Percentiles rank a stretch among this genome's conserved stretches.
phyloP scores from a whole-genome alignment of 345 rosid genomes.

The Lepidium aucheri region DNA sequence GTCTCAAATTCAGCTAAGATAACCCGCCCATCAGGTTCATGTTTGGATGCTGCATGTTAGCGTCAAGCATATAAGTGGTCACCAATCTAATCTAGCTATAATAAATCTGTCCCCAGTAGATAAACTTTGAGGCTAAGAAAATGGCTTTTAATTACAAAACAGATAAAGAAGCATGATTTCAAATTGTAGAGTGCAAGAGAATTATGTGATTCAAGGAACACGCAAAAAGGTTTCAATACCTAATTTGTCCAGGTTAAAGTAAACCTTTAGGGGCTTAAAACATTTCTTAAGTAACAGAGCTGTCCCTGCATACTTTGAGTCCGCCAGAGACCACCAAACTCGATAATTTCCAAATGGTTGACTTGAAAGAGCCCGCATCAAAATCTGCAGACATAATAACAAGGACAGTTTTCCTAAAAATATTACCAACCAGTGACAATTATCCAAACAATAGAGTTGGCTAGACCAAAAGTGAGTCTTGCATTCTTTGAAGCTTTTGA shows the following conservation, averaged over 20 bases:
- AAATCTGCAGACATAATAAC: constrained; percentile 41
- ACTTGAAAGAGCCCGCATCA: constrained; percentile 72
- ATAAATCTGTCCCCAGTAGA: no score
- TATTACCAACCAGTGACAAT: not conserved
- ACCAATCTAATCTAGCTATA: not conserved
- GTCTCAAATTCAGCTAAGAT: constrained; percentile 88
- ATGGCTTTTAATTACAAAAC: no score
- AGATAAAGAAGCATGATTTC: not conserved
- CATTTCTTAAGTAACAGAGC: constrained; percentile 83
- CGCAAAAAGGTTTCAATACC: constrained; percentile 32
- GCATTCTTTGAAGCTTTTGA: not conserved
- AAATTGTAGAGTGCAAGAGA: not conserved
- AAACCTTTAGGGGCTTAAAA: constrained; percentile 50
- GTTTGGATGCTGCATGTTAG: constrained; percentile 50
- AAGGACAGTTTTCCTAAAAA: not conserved
- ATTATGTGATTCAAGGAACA: not conserved
- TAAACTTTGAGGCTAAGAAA: not conserved
- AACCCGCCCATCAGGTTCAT: constrained; percentile 92
- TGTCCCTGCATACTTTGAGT: constrained; percentile 95
- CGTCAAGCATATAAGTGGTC: constrained; percentile 1
- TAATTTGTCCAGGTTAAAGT: constrained; percentile 63
- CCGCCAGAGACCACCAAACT: constrained; percentile 97
- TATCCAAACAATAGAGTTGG: not conserved
- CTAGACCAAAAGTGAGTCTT: not conserved
- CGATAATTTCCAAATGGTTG: constrained; percentile 66